A percentile compares a stretch with the other conserved stretches of the same genome.
phyloP scores from a whole-genome alignment of 1,139 yeast genomes.

The Saccharomyces hybrid region DNA sequence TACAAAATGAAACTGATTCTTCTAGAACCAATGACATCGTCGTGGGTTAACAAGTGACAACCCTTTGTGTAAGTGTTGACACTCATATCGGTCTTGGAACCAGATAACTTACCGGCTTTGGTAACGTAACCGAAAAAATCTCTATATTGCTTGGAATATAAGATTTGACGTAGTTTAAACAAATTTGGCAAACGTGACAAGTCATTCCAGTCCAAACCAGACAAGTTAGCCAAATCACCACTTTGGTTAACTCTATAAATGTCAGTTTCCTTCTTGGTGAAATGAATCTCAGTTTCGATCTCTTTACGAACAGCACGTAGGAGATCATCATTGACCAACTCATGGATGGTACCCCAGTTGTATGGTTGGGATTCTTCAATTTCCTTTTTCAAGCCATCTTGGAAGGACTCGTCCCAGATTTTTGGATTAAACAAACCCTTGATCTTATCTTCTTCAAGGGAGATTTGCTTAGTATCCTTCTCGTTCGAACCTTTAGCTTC shows the following conservation, averaged over 20 bases:
- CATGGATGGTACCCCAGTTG: slow-evolving; percentile 77
- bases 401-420: slow-evolving; percentile 44
- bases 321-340: slow-evolving; percentile 66
- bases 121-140: slow-evolving; percentile 75
- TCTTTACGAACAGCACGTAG: slow-evolving; percentile 75
- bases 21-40: slow-evolving; percentile 94
- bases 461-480: slow-evolving; percentile 17
- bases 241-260: slow-evolving; percentile 91
- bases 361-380: slow-evolving; percentile 62
- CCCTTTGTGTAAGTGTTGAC: slow-evolving; percentile 87
- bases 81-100: slow-evolving; percentile 84
- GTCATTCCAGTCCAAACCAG: slow-evolving; percentile 76
- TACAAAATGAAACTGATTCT: slow-evolving; percentile 88
- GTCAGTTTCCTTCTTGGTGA: slow-evolving; percentile 93
- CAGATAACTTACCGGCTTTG: slow-evolving; percentile 84
- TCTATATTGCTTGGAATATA: slow-evolving; percentile 80
- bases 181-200: slow-evolving; percentile 64
- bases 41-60: slow-evolving; percentile 93
- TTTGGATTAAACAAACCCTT: slow-evolving; percentile 45
- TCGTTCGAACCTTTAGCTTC: not conserved
- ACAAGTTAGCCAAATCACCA: slow-evolving; percentile 89
- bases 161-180: slow-evolving; percentile 70
- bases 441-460: slow-evolving; percentile 34
- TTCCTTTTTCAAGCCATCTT: slow-evolving; percentile 35
- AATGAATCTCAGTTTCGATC: slow-evolving; percentile 73